These are phyloP conservation scores for Chlamydomonas incerta DNA, from an alignment of 139 green algal species.

Conservation along the genomic window DNA sequence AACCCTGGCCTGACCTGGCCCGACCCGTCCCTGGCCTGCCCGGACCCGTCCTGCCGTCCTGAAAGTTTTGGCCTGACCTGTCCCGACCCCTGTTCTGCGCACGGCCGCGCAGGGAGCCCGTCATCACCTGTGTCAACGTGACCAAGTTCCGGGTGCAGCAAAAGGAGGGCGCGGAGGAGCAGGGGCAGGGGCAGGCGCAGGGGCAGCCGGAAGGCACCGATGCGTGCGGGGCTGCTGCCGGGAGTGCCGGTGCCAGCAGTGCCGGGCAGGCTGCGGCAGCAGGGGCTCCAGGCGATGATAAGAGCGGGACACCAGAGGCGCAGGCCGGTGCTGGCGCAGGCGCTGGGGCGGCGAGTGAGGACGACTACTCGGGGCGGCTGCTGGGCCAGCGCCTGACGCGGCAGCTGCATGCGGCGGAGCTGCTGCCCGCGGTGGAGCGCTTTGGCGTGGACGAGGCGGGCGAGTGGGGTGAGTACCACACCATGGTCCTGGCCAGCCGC, in stretches of 20 bases:
- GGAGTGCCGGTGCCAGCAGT: no score
- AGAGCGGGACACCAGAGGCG: no score
- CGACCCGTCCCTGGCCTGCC: no score
- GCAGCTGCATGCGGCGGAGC: background rate
- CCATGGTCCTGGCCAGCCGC: constrained; percentile 4
- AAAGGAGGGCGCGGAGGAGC: background rate
- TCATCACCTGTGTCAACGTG: constrained; percentile 37
- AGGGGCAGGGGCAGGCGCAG: background rate
- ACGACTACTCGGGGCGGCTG: background rate
- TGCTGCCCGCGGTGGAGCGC: background rate
- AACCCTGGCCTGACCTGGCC: no score
- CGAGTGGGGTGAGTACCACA: constrained; percentile 43
- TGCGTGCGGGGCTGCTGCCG: background rate
- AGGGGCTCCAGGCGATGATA: no score
- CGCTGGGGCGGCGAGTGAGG: background rate
- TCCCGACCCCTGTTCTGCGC: no score
- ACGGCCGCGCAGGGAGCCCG: background rate
- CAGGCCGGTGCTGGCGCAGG: background rate
- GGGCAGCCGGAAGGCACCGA: background rate
- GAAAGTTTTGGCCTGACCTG: no score
- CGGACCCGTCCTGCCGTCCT: no score
- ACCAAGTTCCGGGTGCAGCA: constrained; percentile 15
- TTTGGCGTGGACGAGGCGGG: constrained; percentile 42
- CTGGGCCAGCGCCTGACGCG: background rate
- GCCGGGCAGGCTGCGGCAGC: no score